Evolutionary conservation across 108 stramenopile species (phyloP), one percentile per base, ranked within the genome.

Genomic region (Tribonema minus): DNA sequence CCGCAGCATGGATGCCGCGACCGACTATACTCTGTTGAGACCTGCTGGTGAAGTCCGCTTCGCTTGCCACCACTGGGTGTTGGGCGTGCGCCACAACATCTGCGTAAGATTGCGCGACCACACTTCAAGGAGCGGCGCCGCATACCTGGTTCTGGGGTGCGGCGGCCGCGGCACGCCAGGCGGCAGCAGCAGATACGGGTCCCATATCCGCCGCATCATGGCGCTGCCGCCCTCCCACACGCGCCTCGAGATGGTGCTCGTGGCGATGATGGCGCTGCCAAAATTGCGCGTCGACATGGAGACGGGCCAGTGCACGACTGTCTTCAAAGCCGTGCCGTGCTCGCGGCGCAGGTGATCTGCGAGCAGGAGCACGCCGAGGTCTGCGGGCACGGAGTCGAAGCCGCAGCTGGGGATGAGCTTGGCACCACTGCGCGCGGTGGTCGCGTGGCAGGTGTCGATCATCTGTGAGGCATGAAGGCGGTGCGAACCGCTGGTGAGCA

Each of bases 301-400:
- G n/a, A n/a, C n/a, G n/a, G n/a, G n/a, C n/a, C 20, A 38, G 68
- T 79, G 66, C 32, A 38, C 28, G 3, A 79, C 77, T 20, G 38
- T 40, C 31, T 61, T 34, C 0, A 64, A 61, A 46, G 39, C 54
- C 7, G 38, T 34, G 67, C 59, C 68, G 37, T 79, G 68, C 41
- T 26, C 30, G 36, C 67, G 58, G 46, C 58, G 65, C 77, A 79
- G 68, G 68, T 79, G 68, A 15, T 79, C 77, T 30, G 38, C 67
- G 64, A 79, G 33, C 77, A 79, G 25, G 58, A 79, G 32, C 26
- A 64, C 59, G 37, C 77, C 77, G 20, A 82, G 23, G 58, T 82
- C 81, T 38, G 72, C 58, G 26, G 72, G 81, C 29, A 68, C 58
- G 28, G 67, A 68, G 64, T 82, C 81, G 60, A 82, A 82, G 1